Evolutionary conservation across 768 basidiomycete genomes (phyloP), one percentile per base, ranked within the genome.

Genomic region (Trametes cubensis): DNA sequence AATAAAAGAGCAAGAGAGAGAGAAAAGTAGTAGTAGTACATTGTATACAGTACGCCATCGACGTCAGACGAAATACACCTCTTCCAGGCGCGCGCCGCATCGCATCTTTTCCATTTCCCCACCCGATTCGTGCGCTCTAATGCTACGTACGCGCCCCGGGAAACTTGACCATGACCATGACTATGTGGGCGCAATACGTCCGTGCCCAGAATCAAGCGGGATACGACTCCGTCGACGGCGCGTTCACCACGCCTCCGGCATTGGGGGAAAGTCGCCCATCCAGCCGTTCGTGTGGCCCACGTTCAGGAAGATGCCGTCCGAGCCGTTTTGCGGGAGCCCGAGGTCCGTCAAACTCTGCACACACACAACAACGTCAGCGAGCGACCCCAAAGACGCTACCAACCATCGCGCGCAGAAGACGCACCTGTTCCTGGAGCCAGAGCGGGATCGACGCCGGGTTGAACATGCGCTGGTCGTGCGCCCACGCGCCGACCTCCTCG

Each of bases 371-470:
- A 2, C 10, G 34, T 6, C 3, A 4, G 40, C 51, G 21, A 64
- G 40, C 42, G 25, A 26, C 20, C 15, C 28, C 3, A 28, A 21
- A 40, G 60, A 51, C n/a, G n/a, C n/a, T n/a, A n/a, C n/a, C n/a
- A n/a, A n/a, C n/a, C n/a, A n/a, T n/a, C n/a, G n/a, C n/a, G 28
- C 28, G 28, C 7, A 40, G 26, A 23, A 54, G 44, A 79, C 86
- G 62, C 52, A 92, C 92, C 79, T 92, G 88, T 74, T 96, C 95
- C 72, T 92, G 94, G 60, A 97, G 76, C 95, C 95, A 97, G 4
- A 86, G 69, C n/a, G 95, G 95, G 58, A 97, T 89, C 48, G 88
- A 84, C 44, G 85, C 83, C 11, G 92, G 89, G 70, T 85, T 92
- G 73, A 95, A 86, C 53, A 85, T 82, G 17, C 83, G 83, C 40